Base-by-base conservation (phyloP, 805 yeast species). In the Ogataea angusta region DNA sequence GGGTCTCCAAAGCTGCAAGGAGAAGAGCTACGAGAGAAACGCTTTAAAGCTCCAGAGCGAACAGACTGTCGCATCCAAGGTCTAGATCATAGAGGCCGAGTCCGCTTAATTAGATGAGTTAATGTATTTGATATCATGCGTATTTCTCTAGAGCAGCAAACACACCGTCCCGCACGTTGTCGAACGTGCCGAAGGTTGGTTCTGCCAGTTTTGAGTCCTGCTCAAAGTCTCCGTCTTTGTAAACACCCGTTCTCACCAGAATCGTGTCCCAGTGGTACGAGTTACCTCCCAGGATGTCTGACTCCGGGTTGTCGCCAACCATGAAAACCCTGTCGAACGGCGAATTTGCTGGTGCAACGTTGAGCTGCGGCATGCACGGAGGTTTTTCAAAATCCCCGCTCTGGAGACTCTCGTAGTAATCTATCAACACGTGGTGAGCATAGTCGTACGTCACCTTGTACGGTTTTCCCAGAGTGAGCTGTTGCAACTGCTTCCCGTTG, bases 231-330 rank as follows among this genome's bases (percentile, higher is more conserved):
- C 68, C 69, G 47, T 81, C 87, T 45, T 70, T 68, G 59, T 78
- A 93, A 4, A 93, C 98, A 1, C 99, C 99, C 0, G 97, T 85
- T 47, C 81, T 71, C 18, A 93, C 87, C 32, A 93, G 72, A 26
- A 88, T 75, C 10, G 93, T 80, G 35, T 83, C 78, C 98, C 98
- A 93, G 3, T 96, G 95, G 57, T 82, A 80, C 36, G 69, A 67
- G 52, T 84, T 82, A 5, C 96, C 99, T 0, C 99, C 99, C 41
- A 73, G 72, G 39, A 93, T 93, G 59, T 93, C 99, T 36, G 89
- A 78, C 21, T 82, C 93, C 4, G 97, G 98, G 61, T 93, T 93
- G 64, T 93, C 99, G 21, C 99, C 99, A 25, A 93, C 87, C 99
- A 93, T 93, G 64, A 73, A 90, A 2, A 93, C 83, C n/a, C 73